Evolutionary conservation across 257 asterid genomes (phyloP).

Genomic region (Nicotiana paniculata): DNA sequence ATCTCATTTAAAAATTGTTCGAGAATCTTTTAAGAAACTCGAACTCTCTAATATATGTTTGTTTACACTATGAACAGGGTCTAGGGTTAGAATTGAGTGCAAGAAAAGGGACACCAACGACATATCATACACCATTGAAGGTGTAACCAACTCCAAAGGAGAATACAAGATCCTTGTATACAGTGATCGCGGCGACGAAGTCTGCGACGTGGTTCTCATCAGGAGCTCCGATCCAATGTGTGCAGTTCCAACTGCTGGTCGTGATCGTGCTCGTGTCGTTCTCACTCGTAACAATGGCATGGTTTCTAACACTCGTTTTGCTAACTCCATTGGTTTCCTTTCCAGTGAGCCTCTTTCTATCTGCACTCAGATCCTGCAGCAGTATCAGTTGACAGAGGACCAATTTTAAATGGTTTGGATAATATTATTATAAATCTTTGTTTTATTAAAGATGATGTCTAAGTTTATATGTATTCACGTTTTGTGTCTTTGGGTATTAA

Average conservation of each 20-base stretch:
- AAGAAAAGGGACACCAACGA: constrained; percentile 18
- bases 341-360: constrained; percentile 35
- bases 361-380: constrained; percentile 56
- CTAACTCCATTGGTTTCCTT: constrained; percentile 58
- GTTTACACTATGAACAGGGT: constrained; percentile 27
- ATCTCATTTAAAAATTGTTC: neutral
- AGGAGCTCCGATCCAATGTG: constrained; percentile 51
- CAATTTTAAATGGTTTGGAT: neutral
- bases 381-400: constrained; percentile 29
- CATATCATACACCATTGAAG: constrained; percentile 25
- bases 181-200: constrained; percentile 49
- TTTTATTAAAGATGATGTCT: neutral
- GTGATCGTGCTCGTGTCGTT: constrained; percentile 62
- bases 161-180: constrained; percentile 40
- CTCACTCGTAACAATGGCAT: constrained; percentile 75
- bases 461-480: neutral
- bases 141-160: constrained; percentile 37
- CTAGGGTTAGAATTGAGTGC: constrained; percentile 55
- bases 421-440: neutral
- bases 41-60: too few relatives aligned
- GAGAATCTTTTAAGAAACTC: too few relatives aligned
- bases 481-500: neutral
- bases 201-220: constrained; percentile 42
- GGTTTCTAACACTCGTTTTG: constrained; percentile 35
- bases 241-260: constrained; percentile 32